Base-by-base conservation (phyloP, 78 protist species). In the Cavenderia fasciculata region DNA sequence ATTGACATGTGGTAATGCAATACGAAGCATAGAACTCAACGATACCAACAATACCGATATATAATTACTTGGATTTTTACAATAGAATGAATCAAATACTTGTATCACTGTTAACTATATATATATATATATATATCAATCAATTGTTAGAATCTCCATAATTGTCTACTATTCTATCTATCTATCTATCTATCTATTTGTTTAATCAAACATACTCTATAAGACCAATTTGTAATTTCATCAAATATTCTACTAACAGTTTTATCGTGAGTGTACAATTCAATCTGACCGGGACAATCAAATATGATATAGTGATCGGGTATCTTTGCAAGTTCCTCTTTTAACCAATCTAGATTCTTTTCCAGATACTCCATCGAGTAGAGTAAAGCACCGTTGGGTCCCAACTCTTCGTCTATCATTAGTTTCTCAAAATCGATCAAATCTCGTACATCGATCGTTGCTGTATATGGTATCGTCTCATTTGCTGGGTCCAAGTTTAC, bases 211-310 rank as follows among this genome's bases (percentile, higher is more conserved):
- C 91, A 19, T 76, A 94, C 94, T 57, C 97, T 66, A 70, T 71
- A 95, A 59, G 94, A 87, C 96, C 94, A 69, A 16, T 78, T 91
- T 41, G 69, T 21, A 33, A 97, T 75, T 49, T 33, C 33, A 29
- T 94, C 78, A 31, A 92, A 51, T 12, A 98, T 54, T 44, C 59
- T 57, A 51, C 94, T 84, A 8, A 98, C 33, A 14, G 92, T 0
- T 23, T 85, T 76, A 79, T 98, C 90, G 90, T 96, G 98, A 12
- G 99, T 95, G 82, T 96, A 99, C 14, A 99, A 82, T 86, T 99
- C 99, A 14, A 99, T 98, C 69, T 99, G 99, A 47, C 99, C 99
- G 0, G 99, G 99, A 56, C 93, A 78, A 76, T 99, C 99, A 29
- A 99, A 94, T 34, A 99, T 74, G 14, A 97, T 14, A 69, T 95